phyloP scores from a whole-genome alignment of 1,284 basidiomycete genomes.

The Termitomyces sp. region DNA sequence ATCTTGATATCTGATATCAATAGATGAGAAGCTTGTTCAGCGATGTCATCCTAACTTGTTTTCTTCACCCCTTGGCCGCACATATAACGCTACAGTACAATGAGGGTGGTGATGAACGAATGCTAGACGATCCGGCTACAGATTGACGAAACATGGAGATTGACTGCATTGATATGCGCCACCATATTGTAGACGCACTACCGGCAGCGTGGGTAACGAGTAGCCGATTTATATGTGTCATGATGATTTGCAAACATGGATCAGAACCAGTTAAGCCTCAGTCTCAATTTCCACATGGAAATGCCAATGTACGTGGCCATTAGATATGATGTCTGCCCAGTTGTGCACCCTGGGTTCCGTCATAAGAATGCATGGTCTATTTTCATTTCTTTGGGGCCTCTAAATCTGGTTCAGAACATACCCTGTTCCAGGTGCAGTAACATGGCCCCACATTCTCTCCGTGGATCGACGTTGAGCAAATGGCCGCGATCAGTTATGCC shows the following conservation, averaged over 20 bases:
- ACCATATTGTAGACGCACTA: background rate
- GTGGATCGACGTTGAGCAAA: background rate
- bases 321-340: background rate
- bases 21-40: background rate
- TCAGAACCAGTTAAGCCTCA: background rate
- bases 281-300: background rate
- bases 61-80: background rate
- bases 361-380: background rate
- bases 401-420: background rate
- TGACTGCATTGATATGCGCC: conserved; percentile 2
- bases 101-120: background rate
- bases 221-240: background rate
- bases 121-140: background rate
- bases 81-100: background rate
- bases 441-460: background rate
- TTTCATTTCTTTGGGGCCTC: background rate
- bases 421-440: background rate
- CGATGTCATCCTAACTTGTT: background rate
- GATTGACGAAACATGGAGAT: background rate
- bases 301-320: background rate
- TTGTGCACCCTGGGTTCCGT: background rate
- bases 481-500: background rate
- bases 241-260: background rate
- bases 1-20: background rate
- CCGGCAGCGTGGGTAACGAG: background rate